phyloP scores from a whole-genome alignment of 306 rosid genomes.

The Purshia tridentata region DNA sequence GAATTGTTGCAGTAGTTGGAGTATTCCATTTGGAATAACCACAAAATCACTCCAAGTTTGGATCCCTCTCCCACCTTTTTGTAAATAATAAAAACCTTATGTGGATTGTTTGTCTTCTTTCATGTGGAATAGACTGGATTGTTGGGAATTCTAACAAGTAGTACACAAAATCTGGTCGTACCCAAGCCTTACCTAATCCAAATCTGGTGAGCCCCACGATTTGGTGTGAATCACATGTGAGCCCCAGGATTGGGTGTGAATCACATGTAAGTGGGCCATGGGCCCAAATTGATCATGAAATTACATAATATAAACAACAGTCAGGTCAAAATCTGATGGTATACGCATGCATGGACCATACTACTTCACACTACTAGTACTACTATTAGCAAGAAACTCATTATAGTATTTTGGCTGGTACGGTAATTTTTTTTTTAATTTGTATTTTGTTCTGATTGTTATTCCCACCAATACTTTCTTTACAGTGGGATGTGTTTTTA shows the following conservation, averaged over 20 bases:
- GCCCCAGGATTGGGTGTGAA: slow-evolving; percentile 26
- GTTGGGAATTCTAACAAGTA: background rate
- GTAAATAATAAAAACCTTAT: too few species aligned
- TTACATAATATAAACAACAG: background rate
- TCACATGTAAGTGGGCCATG: slow-evolving; percentile 38
- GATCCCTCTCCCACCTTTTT: too few species aligned
- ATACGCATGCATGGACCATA: background rate
- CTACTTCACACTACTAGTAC: too few species aligned
- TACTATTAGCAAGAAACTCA: too few species aligned
- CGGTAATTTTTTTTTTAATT: too few species aligned
- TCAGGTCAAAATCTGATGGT: background rate
- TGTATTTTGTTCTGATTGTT: too few species aligned
- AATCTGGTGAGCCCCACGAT: slow-evolving; percentile 35
- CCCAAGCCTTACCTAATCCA: background rate
- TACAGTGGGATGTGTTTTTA: too few species aligned
- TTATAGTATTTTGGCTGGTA: too few species aligned
- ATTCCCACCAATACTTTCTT: too few species aligned
- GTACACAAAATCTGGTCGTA: slow-evolving; percentile 4
- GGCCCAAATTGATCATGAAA: slow-evolving; percentile 26
- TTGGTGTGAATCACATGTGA: slow-evolving; percentile 39
- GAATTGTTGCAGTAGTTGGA: too few species aligned
- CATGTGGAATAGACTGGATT: background rate
- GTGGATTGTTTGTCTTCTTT: background rate
- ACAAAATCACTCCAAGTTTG: too few species aligned
- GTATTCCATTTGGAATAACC: too few species aligned